Evolutionary conservation across 805 yeast genomes (phyloP).

Genomic region (Candida argentea): DNA sequence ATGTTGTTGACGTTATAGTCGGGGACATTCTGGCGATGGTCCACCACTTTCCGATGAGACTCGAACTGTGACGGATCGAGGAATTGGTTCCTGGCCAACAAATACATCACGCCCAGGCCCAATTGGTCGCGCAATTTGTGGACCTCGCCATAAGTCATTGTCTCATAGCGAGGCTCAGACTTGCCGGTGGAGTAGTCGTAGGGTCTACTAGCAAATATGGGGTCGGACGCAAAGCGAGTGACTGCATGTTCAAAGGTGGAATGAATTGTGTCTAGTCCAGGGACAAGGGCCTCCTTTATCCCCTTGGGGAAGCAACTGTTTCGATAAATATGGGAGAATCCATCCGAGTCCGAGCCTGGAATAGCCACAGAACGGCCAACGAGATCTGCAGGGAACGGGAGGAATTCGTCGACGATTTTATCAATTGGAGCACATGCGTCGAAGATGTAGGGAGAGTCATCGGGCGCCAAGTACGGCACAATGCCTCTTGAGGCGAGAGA

Average conservation of each 20-base stretch:
- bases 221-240: slow-evolving; percentile 5
- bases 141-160: slow-evolving; percentile 10
- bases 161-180: slow-evolving; percentile 7
- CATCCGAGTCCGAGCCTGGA: slow-evolving; percentile 12
- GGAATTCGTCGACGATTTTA: slow-evolving; percentile 6
- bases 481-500: slow-evolving; percentile 3
- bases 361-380: slow-evolving; percentile 6
- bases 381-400: slow-evolving; percentile 9
- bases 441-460: slow-evolving; percentile 10
- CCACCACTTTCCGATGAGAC: slow-evolving; percentile 13
- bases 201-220: slow-evolving; percentile 11
- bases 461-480: slow-evolving; percentile 7
- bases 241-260: slow-evolving; percentile 10
- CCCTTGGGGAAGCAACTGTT: slow-evolving; percentile 14
- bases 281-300: slow-evolving; percentile 13
- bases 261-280: slow-evolving; percentile 11
- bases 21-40: slow-evolving; percentile 7
- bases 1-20: slow-evolving; percentile 10
- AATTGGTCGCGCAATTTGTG: slow-evolving; percentile 7
- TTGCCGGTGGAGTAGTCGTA: slow-evolving; percentile 10
- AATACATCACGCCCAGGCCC: slow-evolving; percentile 15
- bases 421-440: slow-evolving; percentile 5
- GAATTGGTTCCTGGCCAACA: slow-evolving; percentile 13
- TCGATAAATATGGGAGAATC: slow-evolving; percentile 22
- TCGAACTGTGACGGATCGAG: slow-evolving; percentile 7